Conservation (phyloP, 441 rosid genomes). For the Erodium moschatum region DNA sequence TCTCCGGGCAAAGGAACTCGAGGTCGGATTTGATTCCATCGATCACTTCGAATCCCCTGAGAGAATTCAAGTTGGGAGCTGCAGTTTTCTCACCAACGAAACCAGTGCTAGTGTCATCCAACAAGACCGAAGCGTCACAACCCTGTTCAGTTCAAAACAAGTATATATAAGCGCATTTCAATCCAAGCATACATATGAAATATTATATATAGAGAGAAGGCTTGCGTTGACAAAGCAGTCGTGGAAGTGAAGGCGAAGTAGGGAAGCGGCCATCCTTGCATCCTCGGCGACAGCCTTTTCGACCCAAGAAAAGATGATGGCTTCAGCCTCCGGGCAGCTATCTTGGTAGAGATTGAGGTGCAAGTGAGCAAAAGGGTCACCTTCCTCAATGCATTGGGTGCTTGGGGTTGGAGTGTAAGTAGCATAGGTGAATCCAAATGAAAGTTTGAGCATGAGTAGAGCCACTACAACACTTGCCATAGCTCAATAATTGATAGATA, state of each 20-base stretch:
- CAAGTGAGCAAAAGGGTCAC: too few species aligned
- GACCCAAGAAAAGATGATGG: constrained; percentile 51
- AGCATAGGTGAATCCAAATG: not conserved
- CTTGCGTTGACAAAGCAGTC: constrained; percentile 80
- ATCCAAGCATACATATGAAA: too few species aligned
- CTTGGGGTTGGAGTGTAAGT: not conserved
- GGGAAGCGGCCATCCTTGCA: constrained; percentile 78
- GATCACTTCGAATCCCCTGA: constrained; percentile 73
- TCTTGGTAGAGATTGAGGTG: constrained; percentile 17
- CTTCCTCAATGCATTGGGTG: not conserved
- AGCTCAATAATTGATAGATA: too few species aligned
- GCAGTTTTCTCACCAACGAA: constrained; percentile 79
- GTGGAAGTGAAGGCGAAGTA: constrained; percentile 64
- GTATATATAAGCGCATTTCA: too few species aligned
- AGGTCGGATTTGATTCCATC: constrained; percentile 57
- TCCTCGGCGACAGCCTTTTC: constrained; percentile 47
- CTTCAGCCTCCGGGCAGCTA: constrained; percentile 62
- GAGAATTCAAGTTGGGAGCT: constrained; percentile 65
- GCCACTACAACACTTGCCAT: not conserved
- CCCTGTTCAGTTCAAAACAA: constrained; percentile 38
- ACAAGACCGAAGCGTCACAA: constrained; percentile 70
- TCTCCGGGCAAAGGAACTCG: constrained; percentile 56
- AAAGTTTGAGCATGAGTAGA: not conserved
- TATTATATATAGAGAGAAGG: too few species aligned
- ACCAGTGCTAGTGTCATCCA: constrained; percentile 43